Evolutionary conservation across 306 rosid species (phyloP).

Genomic region (Lathyrus aphaca): DNA sequence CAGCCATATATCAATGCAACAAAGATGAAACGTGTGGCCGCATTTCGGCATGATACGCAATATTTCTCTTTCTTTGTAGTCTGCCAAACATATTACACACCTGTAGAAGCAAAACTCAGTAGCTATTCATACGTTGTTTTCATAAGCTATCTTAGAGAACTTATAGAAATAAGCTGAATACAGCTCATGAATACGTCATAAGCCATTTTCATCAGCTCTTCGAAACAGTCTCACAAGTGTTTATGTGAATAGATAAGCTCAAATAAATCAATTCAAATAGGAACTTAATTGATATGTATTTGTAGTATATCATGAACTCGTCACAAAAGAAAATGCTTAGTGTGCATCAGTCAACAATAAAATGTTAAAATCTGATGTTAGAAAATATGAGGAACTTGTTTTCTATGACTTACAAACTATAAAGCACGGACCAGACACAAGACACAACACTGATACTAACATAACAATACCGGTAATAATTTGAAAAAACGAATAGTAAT

Average conservation of each 20-base stretch:
- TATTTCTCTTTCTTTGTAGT: constrained; percentile 86
- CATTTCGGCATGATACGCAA: constrained; percentile 93
- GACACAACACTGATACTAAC: no score
- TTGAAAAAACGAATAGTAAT: no score
- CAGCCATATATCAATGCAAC: constrained; percentile 91
- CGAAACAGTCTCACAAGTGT: background rate
- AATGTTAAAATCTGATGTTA: no score
- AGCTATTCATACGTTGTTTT: no score
- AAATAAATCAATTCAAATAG: background rate
- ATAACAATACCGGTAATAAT: no score
- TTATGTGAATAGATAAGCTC: background rate
- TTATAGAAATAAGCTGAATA: background rate
- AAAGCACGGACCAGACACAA: no score
- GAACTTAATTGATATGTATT: no score
- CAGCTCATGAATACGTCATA: background rate
- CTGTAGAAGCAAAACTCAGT: constrained; percentile 53
- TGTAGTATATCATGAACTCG: no score
- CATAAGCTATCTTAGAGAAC: background rate
- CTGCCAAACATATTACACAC: constrained; percentile 91
- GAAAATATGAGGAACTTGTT: constrained; percentile 15
- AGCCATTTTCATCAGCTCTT: background rate
- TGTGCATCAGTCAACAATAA: no score
- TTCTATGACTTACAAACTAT: background rate
- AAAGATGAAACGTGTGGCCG: constrained; percentile 88
- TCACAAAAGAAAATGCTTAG: no score